Base-by-base conservation (phyloP, 2,329 filamentous ascomycete genomes). In the Fusarium hostae region DNA sequence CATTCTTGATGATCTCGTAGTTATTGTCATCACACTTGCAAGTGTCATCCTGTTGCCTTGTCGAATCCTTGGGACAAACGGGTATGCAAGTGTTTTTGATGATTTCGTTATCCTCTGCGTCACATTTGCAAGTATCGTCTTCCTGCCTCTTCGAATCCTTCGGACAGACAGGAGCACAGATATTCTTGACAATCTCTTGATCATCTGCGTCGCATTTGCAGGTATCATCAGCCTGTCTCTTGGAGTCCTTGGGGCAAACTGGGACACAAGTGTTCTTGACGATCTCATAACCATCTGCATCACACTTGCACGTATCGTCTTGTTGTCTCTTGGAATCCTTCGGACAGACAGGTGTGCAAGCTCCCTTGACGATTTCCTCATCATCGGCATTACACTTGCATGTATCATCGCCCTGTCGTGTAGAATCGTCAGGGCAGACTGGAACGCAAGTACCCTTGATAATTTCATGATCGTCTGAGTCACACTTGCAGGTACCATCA, bases 271-370 rank as follows among this genome's bases (percentile, higher is more conserved):
- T 9, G 2, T 22, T 22, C n/a, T 50, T 50, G 28, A 50, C 2
- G 0, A 50, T 34, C 10, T 50, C 28, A 0, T 2, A 9, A 1
- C 2, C 10, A 0, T 18, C 45, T 22, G 4, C 20, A 6, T 32
- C 45, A 22, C 45, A 48, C 7, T 48, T 48, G 6, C 45, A 48
- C 0, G 15, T 48, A 2, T 32, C n/a, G 12, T 48, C 45, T 3
- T 22, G 20, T 12, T 48, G 45, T 16, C 45, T 22, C 6, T 9
- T 32, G 0, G 45, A 48, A 6, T 32, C 28, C 10, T 32, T 48
- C 2, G 45, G 45, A 2, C 45, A 50, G 3, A 7, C 5, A 18
- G 47, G 3, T 0, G 18, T 0, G 0, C 45, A 50, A 4, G 28
- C 0, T 1, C 28, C 28, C 6, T 48, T 48, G 20, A 48, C 9